Evolutionary conservation across 1,139 yeast species (phyloP).

Genomic region (Candida freyschussii): DNA sequence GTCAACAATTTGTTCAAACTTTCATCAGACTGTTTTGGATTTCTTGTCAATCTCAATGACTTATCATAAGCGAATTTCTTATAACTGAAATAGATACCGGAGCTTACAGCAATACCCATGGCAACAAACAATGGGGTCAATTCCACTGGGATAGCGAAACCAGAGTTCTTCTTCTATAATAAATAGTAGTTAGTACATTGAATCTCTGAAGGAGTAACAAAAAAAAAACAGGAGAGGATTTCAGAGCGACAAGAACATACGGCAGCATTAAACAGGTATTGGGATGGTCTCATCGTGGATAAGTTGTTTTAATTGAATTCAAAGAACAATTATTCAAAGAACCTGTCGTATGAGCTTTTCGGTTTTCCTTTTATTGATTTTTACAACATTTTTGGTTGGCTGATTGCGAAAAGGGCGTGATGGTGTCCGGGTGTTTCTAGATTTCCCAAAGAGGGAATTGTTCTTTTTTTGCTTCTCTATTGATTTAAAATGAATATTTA

Average conservation of each 20-base stretch:
- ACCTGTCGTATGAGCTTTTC: constrained; percentile 1
- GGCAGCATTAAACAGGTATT: constrained; percentile 48
- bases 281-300: constrained; percentile 49
- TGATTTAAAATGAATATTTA: neutral
- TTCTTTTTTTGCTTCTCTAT: neutral
- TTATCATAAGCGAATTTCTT: constrained; percentile 66
- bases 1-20: constrained; percentile 47
- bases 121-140: constrained; percentile 66
- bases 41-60: constrained; percentile 64
- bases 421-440: constrained; percentile 15
- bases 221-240: neutral
- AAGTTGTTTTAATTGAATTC: constrained; percentile 1
- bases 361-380: constrained; percentile 6
- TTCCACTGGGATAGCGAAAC: constrained; percentile 57
- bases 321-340: too few species aligned
- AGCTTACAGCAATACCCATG: constrained; percentile 60
- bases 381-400: constrained; percentile 21
- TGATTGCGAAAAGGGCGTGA: constrained; percentile 1
- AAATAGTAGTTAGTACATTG: constrained; percentile 5
- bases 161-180: constrained; percentile 29
- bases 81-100: constrained; percentile 66
- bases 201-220: neutral
- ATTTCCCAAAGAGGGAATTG: constrained; percentile 15
- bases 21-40: constrained; percentile 48
- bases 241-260: constrained; percentile 24